Base-by-base conservation (phyloP, 352 stramenopile genomes). In the Thraustochytrium sp. region DNA sequence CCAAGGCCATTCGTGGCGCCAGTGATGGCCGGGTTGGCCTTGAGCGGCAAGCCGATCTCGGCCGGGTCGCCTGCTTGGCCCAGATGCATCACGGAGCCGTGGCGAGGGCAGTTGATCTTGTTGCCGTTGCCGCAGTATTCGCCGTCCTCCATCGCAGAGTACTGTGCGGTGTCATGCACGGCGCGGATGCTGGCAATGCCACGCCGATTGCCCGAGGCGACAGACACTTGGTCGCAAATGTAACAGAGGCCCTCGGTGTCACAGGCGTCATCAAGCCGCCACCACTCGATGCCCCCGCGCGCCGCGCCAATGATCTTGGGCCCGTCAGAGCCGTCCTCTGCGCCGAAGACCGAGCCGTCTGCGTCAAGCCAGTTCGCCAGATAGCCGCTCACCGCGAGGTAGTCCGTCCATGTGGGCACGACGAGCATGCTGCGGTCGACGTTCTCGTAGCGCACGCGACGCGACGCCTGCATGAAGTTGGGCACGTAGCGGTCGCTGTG, bases 351-450 rank as follows among this genome's bases (percentile, higher is more conserved):
- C n/a, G 65, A 65, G 40, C 65, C 65, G 48, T 78, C 65, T 11
- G 40, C 65, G 3, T 78, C 65, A 29, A 78, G 1, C 36, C n/a
- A 63, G 0, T 74, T 78, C 18, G 65, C 34, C n/a, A 78, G 49
- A 21, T 42, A 78, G 29, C 65, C 65, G 42, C 65, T 78, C 11
- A 78, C 65, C n/a, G 65, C 80, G 5, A 78, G 23, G 42, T 65
- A 42, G 16, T 23, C n/a, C 0, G 13, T 21, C 13, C 80, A 1
- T 11, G 65, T 65, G 18, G 29, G 21, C 18, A 46, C 16, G 13
- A 78, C 21, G 23, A 26, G 42, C 40, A 75, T 37, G 23, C 5
- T n/a, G 9, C 16, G 5, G 65, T 78, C 37, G 26, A n/a, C 29
- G 42, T 72, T 34, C 26, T 78, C 65, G 48, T 78, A 78, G 2